Conservation (phyloP, 768 basidiomycete species). For the Calvatia gigantea region DNA sequence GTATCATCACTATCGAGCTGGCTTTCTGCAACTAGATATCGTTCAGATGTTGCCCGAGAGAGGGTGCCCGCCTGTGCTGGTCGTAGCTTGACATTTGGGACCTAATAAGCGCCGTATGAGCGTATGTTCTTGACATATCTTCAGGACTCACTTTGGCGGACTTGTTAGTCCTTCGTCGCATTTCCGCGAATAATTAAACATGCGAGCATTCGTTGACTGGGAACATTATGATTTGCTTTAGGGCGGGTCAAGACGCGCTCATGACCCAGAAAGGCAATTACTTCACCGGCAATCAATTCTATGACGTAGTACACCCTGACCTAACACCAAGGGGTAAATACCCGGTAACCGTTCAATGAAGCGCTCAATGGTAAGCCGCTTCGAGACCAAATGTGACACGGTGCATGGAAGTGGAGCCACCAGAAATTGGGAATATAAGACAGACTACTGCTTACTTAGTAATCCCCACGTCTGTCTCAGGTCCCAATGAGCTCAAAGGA, state of each 20-base stretch:
- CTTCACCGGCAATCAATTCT: not conserved
- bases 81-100: slow-evolving; percentile 80
- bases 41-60: slow-evolving; percentile 27
- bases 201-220: not conserved
- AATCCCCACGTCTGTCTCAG: not conserved
- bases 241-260: slow-evolving; percentile 5
- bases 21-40: slow-evolving; percentile 44
- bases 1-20: slow-evolving; percentile 46
- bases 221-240: not conserved
- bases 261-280: slow-evolving; percentile 1
- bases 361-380: not conserved
- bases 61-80: slow-evolving; percentile 46
- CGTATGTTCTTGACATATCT: not conserved
- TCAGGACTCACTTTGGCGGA: slow-evolving; percentile 50
- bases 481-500: not conserved
- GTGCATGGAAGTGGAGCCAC: slow-evolving; percentile 4
- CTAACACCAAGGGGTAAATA: too few species aligned
- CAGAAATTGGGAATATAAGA: not conserved
- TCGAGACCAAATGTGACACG: not conserved
- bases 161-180: slow-evolving; percentile 59
- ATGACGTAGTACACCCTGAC: too few species aligned
- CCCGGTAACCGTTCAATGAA: not conserved
- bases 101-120: slow-evolving; percentile 35
- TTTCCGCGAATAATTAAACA: slow-evolving; percentile 14
- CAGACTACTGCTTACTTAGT: not conserved